Evolutionary conservation across 805 yeast genomes (phyloP).

Genomic region (Clavispora phyllophila): DNA sequence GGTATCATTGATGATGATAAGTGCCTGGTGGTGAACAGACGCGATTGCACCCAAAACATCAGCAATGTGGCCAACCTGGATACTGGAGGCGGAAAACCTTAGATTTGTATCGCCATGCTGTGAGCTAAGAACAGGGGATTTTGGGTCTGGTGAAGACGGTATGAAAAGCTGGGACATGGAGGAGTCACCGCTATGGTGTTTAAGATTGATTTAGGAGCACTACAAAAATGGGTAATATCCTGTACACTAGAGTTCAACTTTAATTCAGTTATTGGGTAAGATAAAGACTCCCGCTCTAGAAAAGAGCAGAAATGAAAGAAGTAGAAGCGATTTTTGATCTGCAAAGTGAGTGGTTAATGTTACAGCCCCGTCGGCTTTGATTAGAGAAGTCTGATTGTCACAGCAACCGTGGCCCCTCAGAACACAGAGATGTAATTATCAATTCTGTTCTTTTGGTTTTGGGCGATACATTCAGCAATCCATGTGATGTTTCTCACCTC

Average conservation of each 20-base stretch:
- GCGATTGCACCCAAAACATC: conserved; percentile 31
- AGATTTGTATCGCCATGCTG: neutral
- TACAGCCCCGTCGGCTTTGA: too few species aligned
- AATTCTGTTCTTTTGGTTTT: conserved; percentile 92
- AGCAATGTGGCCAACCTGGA: conserved; percentile 33
- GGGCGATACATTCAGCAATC: conserved; percentile 99
- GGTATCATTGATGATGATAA: conserved; percentile 26
- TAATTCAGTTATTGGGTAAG: neutral
- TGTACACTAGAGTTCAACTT: neutral
- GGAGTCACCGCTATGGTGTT: neutral
- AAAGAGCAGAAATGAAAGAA: neutral
- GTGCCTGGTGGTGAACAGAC: conserved; percentile 29
- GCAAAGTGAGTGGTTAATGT: neutral
- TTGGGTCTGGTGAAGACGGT: conserved; percentile 9
- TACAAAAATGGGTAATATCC: neutral
- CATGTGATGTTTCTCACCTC: conserved; percentile 97
- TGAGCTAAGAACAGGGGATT: neutral
- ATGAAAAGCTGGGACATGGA: conserved; percentile 9
- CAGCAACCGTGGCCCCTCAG: conserved; percentile 18
- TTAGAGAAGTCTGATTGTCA: conserved; percentile 5
- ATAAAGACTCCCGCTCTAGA: neutral
- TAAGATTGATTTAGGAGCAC: neutral
- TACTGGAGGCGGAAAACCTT: conserved; percentile 33
- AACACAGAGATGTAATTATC: conserved; percentile 86
- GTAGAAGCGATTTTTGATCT: neutral